Evolutionary conservation across 2,329 filamentous ascomycete genomes (phyloP), one percentile per base, ranked within the genome.

Genomic region (Xylaria sp.): DNA sequence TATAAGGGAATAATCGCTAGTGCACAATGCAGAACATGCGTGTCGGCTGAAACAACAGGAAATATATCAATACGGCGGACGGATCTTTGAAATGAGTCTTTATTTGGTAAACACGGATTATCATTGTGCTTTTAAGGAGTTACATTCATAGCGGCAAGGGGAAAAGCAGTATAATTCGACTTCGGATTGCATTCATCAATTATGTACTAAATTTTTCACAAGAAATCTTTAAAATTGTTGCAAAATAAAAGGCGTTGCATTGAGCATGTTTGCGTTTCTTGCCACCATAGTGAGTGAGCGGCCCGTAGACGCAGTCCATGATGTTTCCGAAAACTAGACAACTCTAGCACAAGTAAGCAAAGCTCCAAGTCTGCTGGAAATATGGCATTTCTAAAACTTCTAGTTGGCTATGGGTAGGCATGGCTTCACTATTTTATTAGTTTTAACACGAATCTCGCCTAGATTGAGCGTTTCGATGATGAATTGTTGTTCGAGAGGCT

Each of bases 241-340:
- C 60, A 55, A 40, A 55, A 61, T 61, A 61, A 29, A n/a, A 18
- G 37, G 35, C 47, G 35, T 61, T 48, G 32, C 50, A 60, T 60
- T 27, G 40, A 60, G 12, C 47, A 27, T 25, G n/a, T 37, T 21
- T 35, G n/a, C 6, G 8, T 37, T 21, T 37, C 0, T 37, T 10
- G 4, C 10, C 13, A 12, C n/a, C n/a, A n/a, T n/a, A 40, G 1
- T 16, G 12, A 35, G 32, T 35, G 32, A 40, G 37, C 12, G 37
- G 16, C 37, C 37, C 16, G 12, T 1, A 40, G 37, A 18, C 37
- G 8, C 10, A 9, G 5, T 47, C n/a, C 9, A 47, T n/a, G 12
- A 16, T 42, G 9, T 10, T 21, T 21, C 3, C n/a, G 18, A 47
- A 47, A 47, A 5, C 5, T 47, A n/a, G n/a, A 47, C n/a, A n/a